Evolutionary conservation across 495 filamentous ascomycete species (phyloP).

Genomic region (Aspergillus haitiensis): DNA sequence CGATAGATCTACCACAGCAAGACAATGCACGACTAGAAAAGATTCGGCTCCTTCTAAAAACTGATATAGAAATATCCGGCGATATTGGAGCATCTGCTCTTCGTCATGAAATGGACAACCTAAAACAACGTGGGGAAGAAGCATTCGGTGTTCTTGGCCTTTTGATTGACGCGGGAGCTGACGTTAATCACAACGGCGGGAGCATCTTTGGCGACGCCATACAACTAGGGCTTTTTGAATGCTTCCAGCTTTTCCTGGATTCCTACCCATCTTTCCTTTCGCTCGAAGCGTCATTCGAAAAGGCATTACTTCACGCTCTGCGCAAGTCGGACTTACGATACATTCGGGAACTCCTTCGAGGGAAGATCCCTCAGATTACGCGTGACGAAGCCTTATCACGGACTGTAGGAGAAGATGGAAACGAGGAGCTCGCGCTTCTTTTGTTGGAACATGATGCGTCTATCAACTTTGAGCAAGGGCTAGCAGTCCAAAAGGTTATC

Average conservation of each 20-base stretch:
- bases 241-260: conserved; percentile 11
- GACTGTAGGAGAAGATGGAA: conserved; percentile 4
- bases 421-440: conserved; percentile 5
- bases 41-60: conserved; percentile 13
- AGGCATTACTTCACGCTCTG: conserved; percentile 3
- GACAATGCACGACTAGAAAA: conserved; percentile 16
- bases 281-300: conserved; percentile 10
- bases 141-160: conserved; percentile 12
- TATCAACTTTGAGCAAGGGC: conserved; percentile 15
- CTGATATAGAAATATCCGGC: conserved; percentile 5
- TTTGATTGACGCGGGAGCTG: conserved; percentile 12
- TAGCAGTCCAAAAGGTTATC: conserved; percentile 10
- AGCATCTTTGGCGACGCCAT: conserved; percentile 14
- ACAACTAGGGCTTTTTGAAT: conserved; percentile 11
- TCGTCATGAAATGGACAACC: conserved; percentile 15
- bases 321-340: conserved; percentile 6
- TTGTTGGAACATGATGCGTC: conserved; percentile 10
- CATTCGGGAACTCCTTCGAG: conserved; percentile 2
- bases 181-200: conserved; percentile 11
- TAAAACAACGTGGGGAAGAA: conserved; percentile 11
- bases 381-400: conserved; percentile 13
- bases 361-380: conserved; percentile 1
- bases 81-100: conserved; percentile 11
- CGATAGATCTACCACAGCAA: conserved; percentile 7
- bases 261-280: conserved; percentile 9